Percentiles rank a stretch among this genome's conserved stretches.
Conservation (phyloP, 805 yeast species). For the Candida sonorensis region DNA sequence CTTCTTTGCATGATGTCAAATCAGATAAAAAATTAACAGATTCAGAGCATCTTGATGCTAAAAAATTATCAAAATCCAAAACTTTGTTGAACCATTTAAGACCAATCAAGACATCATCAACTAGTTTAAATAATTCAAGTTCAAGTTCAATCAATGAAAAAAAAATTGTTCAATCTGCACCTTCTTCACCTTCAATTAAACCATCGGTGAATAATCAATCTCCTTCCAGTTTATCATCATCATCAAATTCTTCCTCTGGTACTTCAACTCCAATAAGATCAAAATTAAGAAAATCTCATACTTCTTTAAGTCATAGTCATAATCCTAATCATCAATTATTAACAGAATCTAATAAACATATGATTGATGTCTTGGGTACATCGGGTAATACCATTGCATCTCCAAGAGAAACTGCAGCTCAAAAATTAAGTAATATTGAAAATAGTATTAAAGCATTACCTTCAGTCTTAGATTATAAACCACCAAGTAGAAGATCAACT, state of each 20-base stretch:
- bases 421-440: conserved; percentile 2
- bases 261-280: conserved; percentile 1
- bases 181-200: not conserved
- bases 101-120: not conserved
- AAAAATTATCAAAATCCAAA: not conserved
- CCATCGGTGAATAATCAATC: too few species aligned
- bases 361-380: conserved; percentile 15
- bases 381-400: conserved; percentile 19
- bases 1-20: too few species aligned
- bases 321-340: conserved; percentile 7
- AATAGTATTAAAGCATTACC: conserved; percentile 22
- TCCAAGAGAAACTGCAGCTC: conserved; percentile 14
- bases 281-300: conserved; percentile 5
- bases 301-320: conserved; percentile 7
- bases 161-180: too few species aligned
- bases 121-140: not conserved
- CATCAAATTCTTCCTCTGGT: too few species aligned
- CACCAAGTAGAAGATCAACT: conserved; percentile 5
- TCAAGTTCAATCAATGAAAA: not conserved
- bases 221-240: too few species aligned
- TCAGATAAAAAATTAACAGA: too few species aligned
- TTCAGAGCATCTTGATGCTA: not conserved
- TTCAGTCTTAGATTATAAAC: conserved; percentile 21
- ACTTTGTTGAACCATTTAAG: not conserved
- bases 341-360: conserved; percentile 9